These are phyloP conservation scores for Backusella westeae DNA, from an alignment of 192 early-diverging fungal genomes.

Conservation along the genomic window DNA sequence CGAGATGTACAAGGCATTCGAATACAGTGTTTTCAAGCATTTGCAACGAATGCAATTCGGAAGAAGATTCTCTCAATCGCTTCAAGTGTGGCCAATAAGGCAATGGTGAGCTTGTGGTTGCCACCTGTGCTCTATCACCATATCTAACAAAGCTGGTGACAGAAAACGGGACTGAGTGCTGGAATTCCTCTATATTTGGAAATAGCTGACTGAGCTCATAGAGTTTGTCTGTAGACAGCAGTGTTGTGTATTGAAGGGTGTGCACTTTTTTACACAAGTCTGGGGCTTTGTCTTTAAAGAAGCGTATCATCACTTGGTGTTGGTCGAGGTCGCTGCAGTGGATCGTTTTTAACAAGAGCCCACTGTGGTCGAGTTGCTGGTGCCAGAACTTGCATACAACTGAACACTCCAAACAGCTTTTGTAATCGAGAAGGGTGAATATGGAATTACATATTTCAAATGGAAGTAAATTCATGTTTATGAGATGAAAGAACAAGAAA, in stretches of 20 bases:
- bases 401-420: neutral
- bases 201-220: neutral
- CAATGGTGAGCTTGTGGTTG: neutral
- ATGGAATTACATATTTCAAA: neutral
- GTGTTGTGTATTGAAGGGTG: neutral
- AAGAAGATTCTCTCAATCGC: neutral
- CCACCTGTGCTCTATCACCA: neutral
- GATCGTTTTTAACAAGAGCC: neutral
- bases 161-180: neutral
- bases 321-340: neutral
- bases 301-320: neutral
- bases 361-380: neutral
- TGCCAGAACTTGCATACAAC: neutral
- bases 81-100: neutral
- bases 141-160: neutral
- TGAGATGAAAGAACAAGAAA: neutral
- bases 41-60: neutral
- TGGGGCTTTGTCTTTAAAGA: neutral
- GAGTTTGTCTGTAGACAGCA: neutral
- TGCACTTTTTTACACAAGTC: neutral
- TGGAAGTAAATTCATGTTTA: constrained; percentile 1
- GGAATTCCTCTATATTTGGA: neutral
- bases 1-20: neutral
- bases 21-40: neutral
- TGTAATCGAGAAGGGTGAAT: neutral